Evolutionary conservation across 805 yeast genomes (phyloP).

Genomic region (Yamadazyma tumulicola): DNA sequence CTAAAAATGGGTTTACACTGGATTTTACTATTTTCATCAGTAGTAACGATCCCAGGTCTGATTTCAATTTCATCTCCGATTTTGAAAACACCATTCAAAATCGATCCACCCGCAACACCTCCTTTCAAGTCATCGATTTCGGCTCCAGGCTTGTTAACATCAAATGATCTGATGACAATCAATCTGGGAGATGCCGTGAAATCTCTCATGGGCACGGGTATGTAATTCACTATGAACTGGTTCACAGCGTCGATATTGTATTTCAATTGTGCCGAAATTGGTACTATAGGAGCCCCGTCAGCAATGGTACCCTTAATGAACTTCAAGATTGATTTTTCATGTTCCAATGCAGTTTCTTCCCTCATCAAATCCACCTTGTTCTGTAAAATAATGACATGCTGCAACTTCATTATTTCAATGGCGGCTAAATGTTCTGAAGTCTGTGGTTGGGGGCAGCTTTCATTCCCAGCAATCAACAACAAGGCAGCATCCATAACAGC

Average conservation of each 20-base stretch:
- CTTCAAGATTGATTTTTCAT: conserved; percentile 84
- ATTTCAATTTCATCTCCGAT: conserved; percentile 98
- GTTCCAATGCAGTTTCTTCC: conserved; percentile 94
- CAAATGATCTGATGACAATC: conserved; percentile 96
- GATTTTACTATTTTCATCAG: conserved; percentile 81
- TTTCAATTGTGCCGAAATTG: conserved; percentile 97
- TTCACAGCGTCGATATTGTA: conserved; percentile 98
- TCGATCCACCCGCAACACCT: conserved; percentile 99
- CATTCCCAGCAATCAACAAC: conserved; percentile 94
- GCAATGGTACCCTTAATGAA: conserved; percentile 98
- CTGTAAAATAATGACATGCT: conserved; percentile 93
- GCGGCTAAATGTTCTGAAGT: conserved; percentile 99
- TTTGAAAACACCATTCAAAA: conserved; percentile 93
- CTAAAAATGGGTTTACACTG: conserved; percentile 96
- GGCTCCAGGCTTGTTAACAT: conserved; percentile 98
- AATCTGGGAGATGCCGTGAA: conserved; percentile 90
- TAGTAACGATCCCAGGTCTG: conserved; percentile 98
- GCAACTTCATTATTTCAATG: conserved; percentile 97
- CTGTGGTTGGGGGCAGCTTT: conserved; percentile 99
- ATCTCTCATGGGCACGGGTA: conserved; percentile 96
- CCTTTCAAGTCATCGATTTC: conserved; percentile 96
- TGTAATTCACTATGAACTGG: conserved; percentile 89
- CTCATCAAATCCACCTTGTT: conserved; percentile 98
- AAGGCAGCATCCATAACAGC: conserved; percentile 99
- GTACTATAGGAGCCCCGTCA: conserved; percentile 98